A percentile compares a stretch with the other conserved stretches of the same genome.
Evolutionary conservation across 2,329 filamentous ascomycete genomes (phyloP).

Genomic region (Penicillium concentricum): DNA sequence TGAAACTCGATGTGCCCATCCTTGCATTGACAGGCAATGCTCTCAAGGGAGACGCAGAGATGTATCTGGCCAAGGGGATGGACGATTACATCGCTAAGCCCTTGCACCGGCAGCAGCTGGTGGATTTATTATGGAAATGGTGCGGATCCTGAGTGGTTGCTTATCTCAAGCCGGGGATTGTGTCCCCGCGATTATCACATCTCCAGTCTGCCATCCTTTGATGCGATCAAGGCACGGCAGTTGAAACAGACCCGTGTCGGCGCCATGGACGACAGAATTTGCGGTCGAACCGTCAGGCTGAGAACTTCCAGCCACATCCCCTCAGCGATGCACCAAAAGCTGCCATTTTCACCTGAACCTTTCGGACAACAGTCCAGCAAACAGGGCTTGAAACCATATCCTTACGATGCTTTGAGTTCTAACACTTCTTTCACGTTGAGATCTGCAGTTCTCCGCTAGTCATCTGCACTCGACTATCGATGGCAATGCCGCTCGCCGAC

Average conservation of each 20-base stretch:
- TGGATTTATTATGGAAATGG: slow-evolving; percentile 45
- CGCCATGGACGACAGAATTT: not conserved
- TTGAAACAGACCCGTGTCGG: not conserved
- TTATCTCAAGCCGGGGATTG: not conserved
- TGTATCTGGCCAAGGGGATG: slow-evolving; percentile 56
- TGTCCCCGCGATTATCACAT: not conserved
- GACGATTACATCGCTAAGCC: slow-evolving; percentile 58
- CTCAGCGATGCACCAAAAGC: not conserved
- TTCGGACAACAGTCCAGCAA: not conserved
- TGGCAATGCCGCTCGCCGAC: not conserved
- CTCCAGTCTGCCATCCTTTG: not conserved
- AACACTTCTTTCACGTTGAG: not conserved
- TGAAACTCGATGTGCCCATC: slow-evolving; percentile 47
- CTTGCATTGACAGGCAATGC: slow-evolving; percentile 59
- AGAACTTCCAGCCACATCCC: not conserved
- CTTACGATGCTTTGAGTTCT: not conserved
- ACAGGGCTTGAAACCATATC: not conserved
- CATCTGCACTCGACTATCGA: not conserved
- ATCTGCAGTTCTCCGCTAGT: not conserved
- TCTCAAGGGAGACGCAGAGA: slow-evolving; percentile 55
- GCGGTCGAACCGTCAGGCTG: not conserved
- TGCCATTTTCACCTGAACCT: not conserved
- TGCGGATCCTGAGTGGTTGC: slow-evolving; percentile 23
- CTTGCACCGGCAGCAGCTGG: slow-evolving; percentile 50
- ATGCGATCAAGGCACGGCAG: not conserved